A percentile compares a stretch with the other conserved stretches of the same genome.
Evolutionary conservation across 1,139 yeast genomes (phyloP).

Genomic region (Geotrichum cucujoidarum): DNA sequence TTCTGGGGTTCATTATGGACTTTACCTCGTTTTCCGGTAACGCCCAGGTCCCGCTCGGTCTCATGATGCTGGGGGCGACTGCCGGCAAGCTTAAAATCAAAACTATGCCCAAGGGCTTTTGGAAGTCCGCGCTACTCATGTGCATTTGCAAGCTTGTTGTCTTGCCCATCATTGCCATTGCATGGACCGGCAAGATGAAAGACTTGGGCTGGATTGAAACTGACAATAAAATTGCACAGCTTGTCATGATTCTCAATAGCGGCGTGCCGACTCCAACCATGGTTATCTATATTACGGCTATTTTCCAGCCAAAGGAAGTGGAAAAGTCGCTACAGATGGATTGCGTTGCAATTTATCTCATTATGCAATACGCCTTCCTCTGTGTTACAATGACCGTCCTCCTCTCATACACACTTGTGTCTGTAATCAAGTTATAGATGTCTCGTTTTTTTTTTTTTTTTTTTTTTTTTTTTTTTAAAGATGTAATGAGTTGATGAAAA

Average conservation of each 20-base stretch:
- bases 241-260: constrained; percentile 68
- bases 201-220: constrained; percentile 46
- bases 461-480: background rate
- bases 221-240: constrained; percentile 55
- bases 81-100: constrained; percentile 64
- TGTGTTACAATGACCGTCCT: constrained; percentile 55
- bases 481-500: background rate
- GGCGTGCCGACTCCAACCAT: constrained; percentile 87
- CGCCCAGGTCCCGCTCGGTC: constrained; percentile 86
- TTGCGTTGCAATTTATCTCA: constrained; percentile 66
- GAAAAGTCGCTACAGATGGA: constrained; percentile 65
- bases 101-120: constrained; percentile 60
- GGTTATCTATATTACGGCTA: constrained; percentile 76
- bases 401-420: constrained; percentile 36
- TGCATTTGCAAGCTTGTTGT: constrained; percentile 47
- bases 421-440: background rate
- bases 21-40: constrained; percentile 71
- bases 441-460: no score
- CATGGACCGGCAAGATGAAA: constrained; percentile 49
- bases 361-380: constrained; percentile 61
- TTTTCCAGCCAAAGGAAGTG: constrained; percentile 57
- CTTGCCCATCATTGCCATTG: constrained; percentile 58
- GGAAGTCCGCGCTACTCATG: constrained; percentile 53
- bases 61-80: constrained; percentile 78
- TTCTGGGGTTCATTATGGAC: constrained; percentile 79